phyloP scores from a whole-genome alignment of 2,329 filamentous ascomycete species.

The Madurella mycetomatis region DNA sequence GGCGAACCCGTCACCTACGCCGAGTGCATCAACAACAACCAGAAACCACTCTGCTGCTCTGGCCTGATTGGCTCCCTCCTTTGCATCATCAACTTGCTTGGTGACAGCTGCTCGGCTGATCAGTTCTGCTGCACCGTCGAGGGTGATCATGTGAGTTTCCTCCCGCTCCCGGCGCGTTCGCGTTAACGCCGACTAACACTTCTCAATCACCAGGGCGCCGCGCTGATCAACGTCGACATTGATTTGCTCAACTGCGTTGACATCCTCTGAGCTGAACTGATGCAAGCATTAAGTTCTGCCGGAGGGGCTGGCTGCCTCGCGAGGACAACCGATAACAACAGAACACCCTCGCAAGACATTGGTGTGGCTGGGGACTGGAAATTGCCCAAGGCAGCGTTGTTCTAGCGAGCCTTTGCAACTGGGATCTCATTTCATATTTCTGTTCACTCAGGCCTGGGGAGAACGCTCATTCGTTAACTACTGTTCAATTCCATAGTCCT shows the following conservation, averaged over 20 bases:
- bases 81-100: not conserved
- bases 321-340: not conserved
- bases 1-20: not conserved
- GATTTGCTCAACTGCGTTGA: slow-evolving; percentile 11
- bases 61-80: not conserved
- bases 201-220: not conserved
- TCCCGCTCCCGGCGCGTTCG: not conserved
- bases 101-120: not conserved
- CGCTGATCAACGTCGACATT: not conserved
- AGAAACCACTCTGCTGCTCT: slow-evolving; percentile 1
- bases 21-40: slow-evolving; percentile 3
- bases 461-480: not conserved
- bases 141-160: no score
- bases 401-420: not conserved
- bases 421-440: not conserved
- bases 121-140: not conserved
- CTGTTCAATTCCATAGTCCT: not conserved
- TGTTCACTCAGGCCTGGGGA: not conserved
- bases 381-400: not conserved
- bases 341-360: not conserved
- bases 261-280: not conserved
- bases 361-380: not conserved
- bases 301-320: not conserved
- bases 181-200: not conserved
- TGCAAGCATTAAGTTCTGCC: not conserved